phyloP scores from a whole-genome alignment of 331 rosid species.

The Telfairia occidentalis region DNA sequence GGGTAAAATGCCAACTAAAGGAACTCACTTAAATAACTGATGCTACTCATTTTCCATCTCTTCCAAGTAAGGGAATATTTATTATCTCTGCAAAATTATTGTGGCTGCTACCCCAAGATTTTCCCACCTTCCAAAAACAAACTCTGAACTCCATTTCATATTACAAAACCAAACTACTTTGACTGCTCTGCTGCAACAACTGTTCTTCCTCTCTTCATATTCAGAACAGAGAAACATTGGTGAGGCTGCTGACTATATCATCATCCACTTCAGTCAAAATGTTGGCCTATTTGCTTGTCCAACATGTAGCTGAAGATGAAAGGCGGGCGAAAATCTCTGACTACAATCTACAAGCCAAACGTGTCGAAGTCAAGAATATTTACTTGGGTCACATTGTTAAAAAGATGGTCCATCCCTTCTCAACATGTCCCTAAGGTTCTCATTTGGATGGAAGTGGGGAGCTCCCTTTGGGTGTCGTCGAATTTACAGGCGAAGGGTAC shows the following conservation, averaged over 20 bases:
- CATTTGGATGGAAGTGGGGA: constrained; percentile 19
- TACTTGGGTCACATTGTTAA: neutral
- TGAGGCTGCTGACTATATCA: neutral
- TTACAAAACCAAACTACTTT: neutral
- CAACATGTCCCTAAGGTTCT: constrained; percentile 5
- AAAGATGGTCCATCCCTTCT: constrained; percentile 1
- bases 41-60: neutral
- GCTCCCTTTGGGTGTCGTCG: constrained; percentile 5
- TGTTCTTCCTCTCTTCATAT: neutral
- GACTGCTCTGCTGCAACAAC: neutral
- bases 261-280: neutral
- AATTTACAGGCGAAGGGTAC: constrained; percentile 13
- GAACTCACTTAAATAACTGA: neutral
- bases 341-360: neutral
- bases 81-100: neutral
- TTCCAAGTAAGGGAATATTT: neutral
- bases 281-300: neutral
- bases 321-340: too few species aligned
- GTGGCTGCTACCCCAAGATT: neutral
- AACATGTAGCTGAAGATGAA: neutral
- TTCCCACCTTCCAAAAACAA: neutral
- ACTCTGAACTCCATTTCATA: neutral
- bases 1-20: neutral
- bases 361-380: neutral
- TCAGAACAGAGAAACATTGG: neutral